Percentiles rank a stretch among this genome's conserved stretches.
Evolutionary conservation across 2,329 filamentous ascomycete genomes (phyloP).

Genomic region (Torrubiellomyces zombiae): DNA sequence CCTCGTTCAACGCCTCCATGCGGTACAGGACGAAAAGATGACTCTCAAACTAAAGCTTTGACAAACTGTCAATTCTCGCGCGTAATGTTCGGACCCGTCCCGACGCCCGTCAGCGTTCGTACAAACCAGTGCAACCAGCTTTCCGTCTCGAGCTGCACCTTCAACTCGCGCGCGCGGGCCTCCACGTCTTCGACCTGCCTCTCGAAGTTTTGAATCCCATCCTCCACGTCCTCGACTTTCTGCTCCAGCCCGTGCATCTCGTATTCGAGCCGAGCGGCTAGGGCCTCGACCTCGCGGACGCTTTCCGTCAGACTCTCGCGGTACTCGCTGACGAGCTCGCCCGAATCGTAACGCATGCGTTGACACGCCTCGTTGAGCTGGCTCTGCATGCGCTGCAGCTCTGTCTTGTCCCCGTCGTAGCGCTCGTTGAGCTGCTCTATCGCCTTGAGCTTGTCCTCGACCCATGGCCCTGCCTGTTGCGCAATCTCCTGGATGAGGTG

Average conservation of each 20-base stretch:
- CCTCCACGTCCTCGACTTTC: conserved; percentile 76
- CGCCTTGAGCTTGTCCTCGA: conserved; percentile 34
- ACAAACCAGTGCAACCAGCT: conserved; percentile 49
- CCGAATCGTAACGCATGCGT: conserved; percentile 46
- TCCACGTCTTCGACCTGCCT: conserved; percentile 59
- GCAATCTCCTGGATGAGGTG: conserved; percentile 34
- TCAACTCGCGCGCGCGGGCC: conserved; percentile 43
- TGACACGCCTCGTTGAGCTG: conserved; percentile 56
- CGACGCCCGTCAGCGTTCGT: conserved; percentile 42
- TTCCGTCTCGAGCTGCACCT: conserved; percentile 44
- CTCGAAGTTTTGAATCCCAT: conserved; percentile 65
- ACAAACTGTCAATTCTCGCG: conserved; percentile 9
- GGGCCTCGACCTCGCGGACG: conserved; percentile 61
- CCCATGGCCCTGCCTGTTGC: conserved; percentile 42
- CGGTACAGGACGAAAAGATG: too few relatives aligned
- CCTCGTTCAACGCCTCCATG: too few relatives aligned
- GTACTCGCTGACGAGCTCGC: conserved; percentile 54
- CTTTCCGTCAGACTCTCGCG: conserved; percentile 51
- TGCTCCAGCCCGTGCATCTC: conserved; percentile 67
- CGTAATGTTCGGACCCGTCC: conserved; percentile 40
- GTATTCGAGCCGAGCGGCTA: conserved; percentile 79
- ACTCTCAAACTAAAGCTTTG: too few relatives aligned
- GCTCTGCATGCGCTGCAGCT: conserved; percentile 50
- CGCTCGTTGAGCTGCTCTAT: conserved; percentile 44
- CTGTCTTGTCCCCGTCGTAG: conserved; percentile 45